These are phyloP conservation scores for Perkinsus olseni DNA, from an alignment of 169 alveolate genomes.

Conservation along the genomic window DNA sequence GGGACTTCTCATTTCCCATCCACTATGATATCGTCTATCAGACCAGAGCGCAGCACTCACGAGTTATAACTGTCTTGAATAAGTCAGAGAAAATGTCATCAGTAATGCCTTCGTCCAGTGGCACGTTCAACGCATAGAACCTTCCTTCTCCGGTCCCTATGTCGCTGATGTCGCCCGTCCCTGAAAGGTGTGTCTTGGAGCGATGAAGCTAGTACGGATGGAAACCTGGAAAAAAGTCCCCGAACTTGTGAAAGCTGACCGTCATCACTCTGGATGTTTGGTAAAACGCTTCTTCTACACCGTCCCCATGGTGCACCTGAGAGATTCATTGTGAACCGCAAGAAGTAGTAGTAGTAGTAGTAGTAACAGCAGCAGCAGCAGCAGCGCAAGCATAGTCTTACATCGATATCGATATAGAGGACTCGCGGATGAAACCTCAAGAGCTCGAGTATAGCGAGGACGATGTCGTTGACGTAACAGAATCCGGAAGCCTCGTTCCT, in stretches of 20 bases:
- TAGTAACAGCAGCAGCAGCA: too few relatives aligned
- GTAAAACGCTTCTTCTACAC: constrained; percentile 95
- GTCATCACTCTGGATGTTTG: constrained; percentile 85
- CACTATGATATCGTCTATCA: too few relatives aligned
- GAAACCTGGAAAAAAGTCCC: constrained; percentile 97
- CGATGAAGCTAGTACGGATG: too few relatives aligned
- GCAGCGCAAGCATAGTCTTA: too few relatives aligned
- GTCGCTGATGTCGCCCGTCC: constrained; percentile 94
- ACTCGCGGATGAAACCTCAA: constrained; percentile 96
- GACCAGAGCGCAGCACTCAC: background rate
- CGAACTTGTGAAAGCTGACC: constrained; percentile 94
- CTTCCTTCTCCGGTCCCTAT: constrained; percentile 87
- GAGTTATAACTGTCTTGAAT: constrained; percentile 77
- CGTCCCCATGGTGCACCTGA: constrained; percentile 88
- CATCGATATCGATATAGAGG: constrained; percentile 96
- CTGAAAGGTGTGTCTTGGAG: background rate
- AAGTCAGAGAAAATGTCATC: constrained; percentile 84
- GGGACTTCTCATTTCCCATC: too few relatives aligned
- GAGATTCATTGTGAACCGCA: too few relatives aligned
- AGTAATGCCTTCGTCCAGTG: constrained; percentile 93
- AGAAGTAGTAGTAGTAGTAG: too few relatives aligned
- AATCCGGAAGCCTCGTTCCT: constrained; percentile 96
- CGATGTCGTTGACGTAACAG: constrained; percentile 98
- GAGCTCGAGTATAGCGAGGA: constrained; percentile 89
- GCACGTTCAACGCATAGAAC: constrained; percentile 94